Conservation (phyloP, 2,329 filamentous ascomycete species). For the Trichoderma sp. region DNA sequence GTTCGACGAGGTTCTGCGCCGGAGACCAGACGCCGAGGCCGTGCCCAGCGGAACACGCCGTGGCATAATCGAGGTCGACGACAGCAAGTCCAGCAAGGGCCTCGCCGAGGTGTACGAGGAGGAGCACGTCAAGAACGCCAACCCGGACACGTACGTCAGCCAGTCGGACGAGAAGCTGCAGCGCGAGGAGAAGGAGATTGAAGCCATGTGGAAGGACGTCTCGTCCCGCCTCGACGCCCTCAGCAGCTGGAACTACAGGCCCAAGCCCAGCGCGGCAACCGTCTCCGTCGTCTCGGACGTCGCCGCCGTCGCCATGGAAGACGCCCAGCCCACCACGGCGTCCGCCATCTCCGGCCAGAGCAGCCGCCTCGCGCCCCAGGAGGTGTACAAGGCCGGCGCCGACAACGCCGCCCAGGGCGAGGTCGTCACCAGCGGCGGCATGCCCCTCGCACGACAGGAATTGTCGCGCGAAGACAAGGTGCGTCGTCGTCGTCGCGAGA, state of each 20-base stretch:
- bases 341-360: constrained; percentile 66
- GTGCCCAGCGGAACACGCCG: constrained; percentile 61
- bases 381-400: constrained; percentile 82
- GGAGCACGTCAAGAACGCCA: constrained; percentile 74
- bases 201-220: constrained; percentile 77
- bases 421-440: constrained; percentile 72
- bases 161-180: constrained; percentile 77
- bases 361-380: constrained; percentile 86
- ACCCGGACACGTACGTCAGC: constrained; percentile 77
- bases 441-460: constrained; percentile 78
- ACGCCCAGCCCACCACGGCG: constrained; percentile 82
- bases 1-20: constrained; percentile 85
- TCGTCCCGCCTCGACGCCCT: constrained; percentile 80
- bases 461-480: constrained; percentile 84
- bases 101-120: constrained; percentile 93
- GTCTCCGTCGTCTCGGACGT: constrained; percentile 88
- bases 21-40: constrained; percentile 71
- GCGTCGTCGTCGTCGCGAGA: constrained; percentile 72
- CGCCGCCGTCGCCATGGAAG: constrained; percentile 91
- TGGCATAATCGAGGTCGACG: constrained; percentile 77
- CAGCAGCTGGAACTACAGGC: constrained; percentile 93
- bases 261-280: constrained; percentile 75
- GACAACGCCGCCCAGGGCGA: constrained; percentile 65
- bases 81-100: constrained; percentile 81
- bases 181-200: constrained; percentile 80